Evolutionary conservation across 345 rosid species (phyloP).

Genomic region (Citrus glauca): DNA sequence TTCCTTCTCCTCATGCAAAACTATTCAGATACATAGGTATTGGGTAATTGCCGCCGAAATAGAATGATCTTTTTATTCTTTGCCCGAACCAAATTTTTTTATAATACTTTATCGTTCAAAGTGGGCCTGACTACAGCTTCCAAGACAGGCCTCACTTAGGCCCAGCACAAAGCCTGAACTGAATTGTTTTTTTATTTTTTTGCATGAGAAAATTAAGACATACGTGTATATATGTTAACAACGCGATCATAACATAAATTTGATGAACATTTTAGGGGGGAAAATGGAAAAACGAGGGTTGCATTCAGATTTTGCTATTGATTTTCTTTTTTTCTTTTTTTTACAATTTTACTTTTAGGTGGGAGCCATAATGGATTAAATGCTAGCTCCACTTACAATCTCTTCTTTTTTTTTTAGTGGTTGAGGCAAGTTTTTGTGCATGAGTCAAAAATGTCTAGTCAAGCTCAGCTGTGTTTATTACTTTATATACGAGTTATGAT

Average conservation of each 20-base stretch:
- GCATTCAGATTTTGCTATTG: background rate
- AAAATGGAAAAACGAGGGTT: background rate
- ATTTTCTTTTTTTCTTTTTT: too few species aligned
- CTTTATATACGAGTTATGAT: background rate
- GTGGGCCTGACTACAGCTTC: too few species aligned
- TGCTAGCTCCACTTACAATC: background rate
- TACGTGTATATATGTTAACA: background rate
- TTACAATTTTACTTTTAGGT: background rate
- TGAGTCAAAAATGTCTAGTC: constrained; percentile 14
- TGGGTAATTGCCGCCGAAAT: too few species aligned
- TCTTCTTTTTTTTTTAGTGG: background rate
- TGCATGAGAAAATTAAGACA: background rate
- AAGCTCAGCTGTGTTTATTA: background rate
- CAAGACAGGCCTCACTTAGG: too few species aligned
- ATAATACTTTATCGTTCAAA: too few species aligned
- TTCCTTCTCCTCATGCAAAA: too few species aligned
- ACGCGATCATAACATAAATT: background rate
- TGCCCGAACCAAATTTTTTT: too few species aligned
- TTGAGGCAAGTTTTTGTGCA: background rate
- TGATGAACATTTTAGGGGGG: too few species aligned
- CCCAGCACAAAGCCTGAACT: too few species aligned
- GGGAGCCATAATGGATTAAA: background rate
- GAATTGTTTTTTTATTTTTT: too few species aligned
- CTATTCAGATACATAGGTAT: too few species aligned
- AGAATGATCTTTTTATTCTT: too few species aligned